Base-by-base conservation (phyloP, 2,329 filamentous ascomycete genomes). In the Myriangium duriaei region DNA sequence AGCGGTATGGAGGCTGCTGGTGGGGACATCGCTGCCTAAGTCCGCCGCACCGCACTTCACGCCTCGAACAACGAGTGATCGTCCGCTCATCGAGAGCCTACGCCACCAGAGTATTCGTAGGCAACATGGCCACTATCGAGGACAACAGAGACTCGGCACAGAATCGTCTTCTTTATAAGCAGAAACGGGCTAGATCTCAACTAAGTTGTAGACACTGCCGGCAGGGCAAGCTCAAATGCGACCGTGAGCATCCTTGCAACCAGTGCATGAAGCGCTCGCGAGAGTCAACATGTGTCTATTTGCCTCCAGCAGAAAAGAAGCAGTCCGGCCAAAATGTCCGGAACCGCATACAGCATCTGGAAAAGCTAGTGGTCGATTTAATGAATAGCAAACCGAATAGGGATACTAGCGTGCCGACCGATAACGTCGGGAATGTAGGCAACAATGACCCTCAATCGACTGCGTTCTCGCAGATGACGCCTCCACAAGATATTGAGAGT, bases 221-320 rank as follows among this genome's bases (percentile, higher is more conserved):
- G 5, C 44, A 47, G 18, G 54, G 56, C 7, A 61, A 60, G 47
- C 46, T 60, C 5, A 56, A 55, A 34, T 60, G 56, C 39, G 53
- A 57, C 42, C 46, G 56, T 13, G 38, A 45, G 1, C 50, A 50
- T 19, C 55, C 56, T 10, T 59, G 58, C 46, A 54, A 58, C 30
- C 56, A 58, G 34, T 60, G 57, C 47, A 46, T 52, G 34, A 60
- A 60, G 45, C 42, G 57, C 15, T 49, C 44, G 16, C 46, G 53
- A 28, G 49, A 53, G 19, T 40, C 45, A 11, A 36, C 47, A 18
- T 59, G 54, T 34, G 43, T 49, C n/a, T 61, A 51, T 42, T 32
- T 52, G 3, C 52, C 55, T 14, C 55, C 55, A 11, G 48, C 53
- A 1, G 43, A 42, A 16, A 56, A 53, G 40, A 47, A 50, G 19